phyloP scores from a whole-genome alignment of 495 filamentous ascomycete genomes.

The Hypoxylon intermedium region DNA sequence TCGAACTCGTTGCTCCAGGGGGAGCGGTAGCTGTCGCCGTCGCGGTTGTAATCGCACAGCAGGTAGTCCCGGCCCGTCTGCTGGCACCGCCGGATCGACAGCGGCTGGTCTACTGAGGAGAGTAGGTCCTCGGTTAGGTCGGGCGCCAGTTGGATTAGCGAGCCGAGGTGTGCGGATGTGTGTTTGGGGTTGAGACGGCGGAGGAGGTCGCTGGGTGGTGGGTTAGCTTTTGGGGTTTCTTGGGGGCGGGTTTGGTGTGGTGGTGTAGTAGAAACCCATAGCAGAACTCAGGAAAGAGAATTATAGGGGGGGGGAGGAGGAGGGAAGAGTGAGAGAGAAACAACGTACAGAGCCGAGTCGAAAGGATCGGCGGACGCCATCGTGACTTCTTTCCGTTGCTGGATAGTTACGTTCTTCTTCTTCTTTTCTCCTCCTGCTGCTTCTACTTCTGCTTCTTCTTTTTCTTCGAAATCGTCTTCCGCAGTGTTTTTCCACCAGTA shows the following conservation, averaged over 20 bases:
- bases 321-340: constrained; percentile 22
- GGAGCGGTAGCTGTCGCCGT: constrained; percentile 94
- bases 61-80: constrained; percentile 94
- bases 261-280: too few relatives aligned
- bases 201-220: constrained; percentile 82
- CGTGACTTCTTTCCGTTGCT: constrained; percentile 1
- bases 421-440: background rate
- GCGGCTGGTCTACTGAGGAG: constrained; percentile 93
- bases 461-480: background rate
- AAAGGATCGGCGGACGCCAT: constrained; percentile 67
- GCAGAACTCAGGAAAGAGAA: constrained; percentile 10
- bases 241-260: background rate
- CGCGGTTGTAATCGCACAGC: constrained; percentile 99
- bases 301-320: background rate
- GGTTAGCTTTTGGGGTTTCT: too few relatives aligned
- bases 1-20: constrained; percentile 99
- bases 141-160: constrained; percentile 84
- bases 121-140: constrained; percentile 97
- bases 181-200: constrained; percentile 94
- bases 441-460: background rate
- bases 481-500: constrained; percentile 13
- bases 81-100: constrained; percentile 81
- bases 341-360: constrained; percentile 80
- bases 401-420: too few relatives aligned
- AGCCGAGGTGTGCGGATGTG: constrained; percentile 81